Evolutionary conservation across 2,329 filamentous ascomycete species (phyloP), one percentile per base, ranked within the genome.

Genomic region (Cordyceps cicadae): DNA sequence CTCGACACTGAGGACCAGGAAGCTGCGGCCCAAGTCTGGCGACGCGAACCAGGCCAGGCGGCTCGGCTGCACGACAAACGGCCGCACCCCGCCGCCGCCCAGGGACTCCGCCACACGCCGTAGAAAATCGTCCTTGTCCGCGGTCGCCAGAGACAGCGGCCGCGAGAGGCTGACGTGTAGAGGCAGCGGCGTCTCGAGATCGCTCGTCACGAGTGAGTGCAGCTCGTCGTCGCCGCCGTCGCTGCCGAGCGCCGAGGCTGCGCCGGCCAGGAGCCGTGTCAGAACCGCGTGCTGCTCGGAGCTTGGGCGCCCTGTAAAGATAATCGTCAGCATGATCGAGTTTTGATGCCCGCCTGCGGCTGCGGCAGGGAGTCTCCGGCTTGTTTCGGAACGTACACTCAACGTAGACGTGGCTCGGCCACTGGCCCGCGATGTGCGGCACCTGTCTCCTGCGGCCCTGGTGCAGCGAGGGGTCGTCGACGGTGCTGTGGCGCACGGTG

Each of bases 141-240:
- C 79, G 0, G 89, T 92, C 53, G 79, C 77, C 37, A 99, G 83
- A 14, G 86, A 81, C 55, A 97, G 77, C 0, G 94, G 88, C 6
- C 90, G 82, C 8, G 94, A 97, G 7, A 99, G 81, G 66, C 92
- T 96, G 68, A 99, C 86, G 73, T 99, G 94, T 52, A 99, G 80
- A 3, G 93, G 93, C 54, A 90, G 77, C 5, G 88, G 86, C 6
- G 86, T 85, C 62, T 86, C 89, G 0, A 97, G 82, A 62, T 94
- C 89, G 64, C 87, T 95, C 48, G 81, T 83, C 6, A 97, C 77
- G 62, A 94, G 85, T 64, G 82, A 87, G 64, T 87, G 80, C 19
- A 94, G 76, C 57, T 75, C 67, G 15, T 75, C 67, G 15, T 43
- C 15, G n/a, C 71, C 65, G 50, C 68, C 66, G 49, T 67, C 63